Percentiles rank a stretch among this genome's conserved stretches.
These are phyloP conservation scores for Venturia nashicola DNA, from an alignment of 2,329 filamentous ascomycete species.

Conservation along the genomic window DNA sequence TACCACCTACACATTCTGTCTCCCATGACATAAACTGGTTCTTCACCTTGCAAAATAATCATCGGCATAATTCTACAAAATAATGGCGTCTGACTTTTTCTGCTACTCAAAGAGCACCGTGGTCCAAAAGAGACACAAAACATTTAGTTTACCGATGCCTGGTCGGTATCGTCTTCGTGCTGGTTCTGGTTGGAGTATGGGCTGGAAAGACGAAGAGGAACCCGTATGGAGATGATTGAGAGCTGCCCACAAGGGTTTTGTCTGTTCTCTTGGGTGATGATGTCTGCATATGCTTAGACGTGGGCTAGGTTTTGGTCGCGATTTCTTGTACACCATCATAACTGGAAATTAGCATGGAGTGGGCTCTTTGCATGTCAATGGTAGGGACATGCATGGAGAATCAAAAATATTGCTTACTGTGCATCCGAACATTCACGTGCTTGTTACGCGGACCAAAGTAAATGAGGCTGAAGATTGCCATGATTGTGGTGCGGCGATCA, in stretches of 20 bases:
- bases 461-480: not conserved
- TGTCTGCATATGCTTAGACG: not conserved
- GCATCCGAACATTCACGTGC: not conserved
- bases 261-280: not conserved
- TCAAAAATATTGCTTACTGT: not conserved
- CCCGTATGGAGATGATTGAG: not conserved
- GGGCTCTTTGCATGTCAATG: not conserved
- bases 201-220: not conserved
- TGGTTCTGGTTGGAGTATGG: not conserved
- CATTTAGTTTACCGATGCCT: slow-evolving; percentile 1
- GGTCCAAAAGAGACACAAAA: slow-evolving; percentile 7
- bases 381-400: not conserved
- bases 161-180: not conserved
- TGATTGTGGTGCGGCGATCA: too few species aligned
- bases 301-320: not conserved
- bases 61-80: not conserved
- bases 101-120: slow-evolving; percentile 1
- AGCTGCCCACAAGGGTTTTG: not conserved
- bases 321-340: not conserved
- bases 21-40: slow-evolving; percentile 5
- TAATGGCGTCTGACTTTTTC: slow-evolving; percentile 4
- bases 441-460: not conserved
- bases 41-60: not conserved
- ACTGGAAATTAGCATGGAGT: not conserved
- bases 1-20: not conserved